Percentiles rank a stretch among this genome's conserved stretches.
Evolutionary conservation across 2,329 filamentous ascomycete genomes (phyloP).

Genomic region (Ophiostoma sp.): DNA sequence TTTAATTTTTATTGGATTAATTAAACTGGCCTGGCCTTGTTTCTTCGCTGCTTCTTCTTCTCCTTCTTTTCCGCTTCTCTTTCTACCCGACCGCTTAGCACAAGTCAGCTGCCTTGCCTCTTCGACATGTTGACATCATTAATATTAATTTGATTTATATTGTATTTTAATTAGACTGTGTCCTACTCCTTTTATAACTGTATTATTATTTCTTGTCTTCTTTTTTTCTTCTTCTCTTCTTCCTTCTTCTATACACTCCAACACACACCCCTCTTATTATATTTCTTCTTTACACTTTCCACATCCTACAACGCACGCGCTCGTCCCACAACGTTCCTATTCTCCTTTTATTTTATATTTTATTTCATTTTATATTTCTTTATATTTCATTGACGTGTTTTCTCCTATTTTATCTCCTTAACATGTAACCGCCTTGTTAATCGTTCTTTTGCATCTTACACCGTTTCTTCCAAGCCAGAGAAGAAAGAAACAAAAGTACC

Average conservation of each 20-base stretch:
- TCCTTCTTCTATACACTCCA: neutral
- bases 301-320: neutral
- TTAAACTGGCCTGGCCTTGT: neutral
- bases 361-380: neutral
- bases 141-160: neutral
- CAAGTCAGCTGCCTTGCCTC: neutral
- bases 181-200: neutral
- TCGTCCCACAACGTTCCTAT: neutral
- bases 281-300: neutral
- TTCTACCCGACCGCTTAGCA: neutral
- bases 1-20: neutral
- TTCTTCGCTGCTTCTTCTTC: neutral
- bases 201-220: neutral
- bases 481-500: constrained; percentile 6
- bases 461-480: constrained; percentile 9
- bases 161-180: neutral
- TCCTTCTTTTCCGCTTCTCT: neutral
- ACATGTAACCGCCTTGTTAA: neutral
- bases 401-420: neutral
- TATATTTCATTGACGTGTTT: neutral
- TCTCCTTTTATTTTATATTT: neutral
- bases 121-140: constrained; percentile 5
- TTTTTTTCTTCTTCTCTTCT: neutral
- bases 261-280: neutral
- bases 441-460: constrained; percentile 9